Conservation (phyloP, 805 yeast genomes). For the Sugiyamaella floridensis region DNA sequence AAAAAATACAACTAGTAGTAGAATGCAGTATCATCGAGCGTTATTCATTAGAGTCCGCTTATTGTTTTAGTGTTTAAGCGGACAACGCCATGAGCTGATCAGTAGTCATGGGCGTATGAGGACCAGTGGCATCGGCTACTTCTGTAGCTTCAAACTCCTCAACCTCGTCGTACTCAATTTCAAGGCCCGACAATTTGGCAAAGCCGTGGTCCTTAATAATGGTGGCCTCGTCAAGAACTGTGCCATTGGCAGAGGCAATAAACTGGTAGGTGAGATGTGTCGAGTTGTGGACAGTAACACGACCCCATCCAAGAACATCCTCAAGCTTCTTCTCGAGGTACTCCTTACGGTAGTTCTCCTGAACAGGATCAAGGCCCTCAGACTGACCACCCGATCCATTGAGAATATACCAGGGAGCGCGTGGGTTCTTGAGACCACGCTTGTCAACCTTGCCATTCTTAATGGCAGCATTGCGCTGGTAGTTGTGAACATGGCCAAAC, state of each 20-base stretch:
- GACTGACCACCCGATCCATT: conserved; percentile 30
- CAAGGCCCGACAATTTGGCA: not conserved
- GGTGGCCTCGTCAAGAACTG: conserved; percentile 26
- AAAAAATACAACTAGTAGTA: too few relatives aligned
- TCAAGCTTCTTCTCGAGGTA: conserved; percentile 7
- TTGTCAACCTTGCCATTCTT: conserved; percentile 25
- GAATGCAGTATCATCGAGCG: not conserved
- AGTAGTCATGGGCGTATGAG: not conserved
- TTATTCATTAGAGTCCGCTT: not conserved
- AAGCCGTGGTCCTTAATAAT: conserved; percentile 17
- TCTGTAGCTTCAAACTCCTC: not conserved
- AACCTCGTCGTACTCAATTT: not conserved
- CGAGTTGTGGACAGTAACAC: conserved; percentile 27
- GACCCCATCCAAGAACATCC: conserved; percentile 25
- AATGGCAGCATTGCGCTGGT: conserved; percentile 21
- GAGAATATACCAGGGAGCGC: conserved; percentile 28
- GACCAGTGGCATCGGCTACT: not conserved
- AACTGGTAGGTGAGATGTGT: conserved; percentile 30
- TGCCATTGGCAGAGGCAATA: conserved; percentile 22
- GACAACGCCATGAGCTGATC: not conserved
- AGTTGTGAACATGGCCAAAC: conserved; percentile 24
- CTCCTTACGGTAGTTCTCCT: conserved; percentile 4
- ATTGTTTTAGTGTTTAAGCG: not conserved
- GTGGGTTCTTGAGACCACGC: conserved; percentile 25
- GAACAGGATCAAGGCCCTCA: conserved; percentile 23